Base-by-base conservation (phyloP, 1,139 yeast genomes). In the Lodderomyces pseudojiufengensis region DNA sequence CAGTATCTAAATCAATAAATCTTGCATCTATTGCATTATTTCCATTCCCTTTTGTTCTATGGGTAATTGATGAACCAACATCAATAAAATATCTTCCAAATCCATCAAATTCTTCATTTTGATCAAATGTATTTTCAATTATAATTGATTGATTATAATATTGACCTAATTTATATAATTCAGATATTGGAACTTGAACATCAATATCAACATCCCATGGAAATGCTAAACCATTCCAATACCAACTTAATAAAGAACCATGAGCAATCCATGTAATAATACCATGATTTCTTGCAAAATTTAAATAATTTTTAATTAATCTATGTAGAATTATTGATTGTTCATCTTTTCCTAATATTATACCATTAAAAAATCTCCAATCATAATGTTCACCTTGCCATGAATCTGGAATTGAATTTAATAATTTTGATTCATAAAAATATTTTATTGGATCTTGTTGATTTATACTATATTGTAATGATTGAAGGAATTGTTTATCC, bases 11-110 rank as follows among this genome's bases (percentile, higher is more conserved):
- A 55, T 86, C 95, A 40, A 86, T 76, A 50, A 85, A 84, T 39
- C 95, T 68, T 1, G 90, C 95, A 61, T 86, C 95, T 42, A 86
- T 85, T 42, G 82, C 79, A 55, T 85, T 86, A 28, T 55, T 53
- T 2, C 72, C 72, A 42, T 64, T 65, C 5, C 60, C 64, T 39
- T 55, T 55, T 15, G 46, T 52, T 30, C 74, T 51, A 31, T 55
- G 56, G 13, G 64, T 54, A 13, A 68, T 58, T 35, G 50, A 61
- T 7, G 67, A 47, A 1, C 70, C 67, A 47, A 68, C 59, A 48
- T 70, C 76, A 34, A 70, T 43, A 40, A 64, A 69, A 47, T 64
- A 70, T 39, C 50, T 15, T 59, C 46, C 69, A 67, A 64, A 36
- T 58, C 68, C 53, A 3, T 73, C 70, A 36, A 52, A 58, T 12